Conservation (phyloP, 225 moss, liverwort and hornwort genomes). For the Antitrichia curtipendula region DNA sequence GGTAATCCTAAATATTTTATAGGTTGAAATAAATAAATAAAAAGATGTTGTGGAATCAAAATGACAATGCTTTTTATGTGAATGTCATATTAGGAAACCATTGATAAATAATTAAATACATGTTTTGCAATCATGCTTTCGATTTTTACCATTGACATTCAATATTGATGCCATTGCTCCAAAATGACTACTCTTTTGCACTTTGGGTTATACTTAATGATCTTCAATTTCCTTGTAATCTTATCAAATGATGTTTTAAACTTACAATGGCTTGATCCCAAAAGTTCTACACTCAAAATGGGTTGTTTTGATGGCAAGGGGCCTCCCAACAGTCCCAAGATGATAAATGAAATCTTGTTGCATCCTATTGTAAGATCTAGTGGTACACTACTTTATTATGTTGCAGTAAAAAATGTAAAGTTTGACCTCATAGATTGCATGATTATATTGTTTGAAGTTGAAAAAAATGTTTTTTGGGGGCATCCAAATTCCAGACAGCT, state of each 20-base stretch:
- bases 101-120: neutral
- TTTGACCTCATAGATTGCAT: too few relatives aligned
- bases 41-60: neutral
- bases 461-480: too few relatives aligned
- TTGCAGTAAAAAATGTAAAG: too few relatives aligned
- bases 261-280: neutral
- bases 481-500: too few relatives aligned
- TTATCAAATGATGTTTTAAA: neutral
- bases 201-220: neutral
- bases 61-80: neutral
- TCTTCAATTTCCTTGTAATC: neutral
- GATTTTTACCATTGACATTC: neutral
- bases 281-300: too few relatives aligned
- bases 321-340: too few relatives aligned
- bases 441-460: too few relatives aligned
- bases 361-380: too few relatives aligned
- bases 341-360: too few relatives aligned
- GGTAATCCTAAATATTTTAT: neutral
- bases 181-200: neutral
- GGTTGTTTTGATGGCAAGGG: too few relatives aligned
- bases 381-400: too few relatives aligned
- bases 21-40: neutral
- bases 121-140: neutral
- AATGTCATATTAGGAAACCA: too few relatives aligned
- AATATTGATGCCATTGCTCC: neutral